Evolutionary conservation across 2,329 filamentous ascomycete genomes (phyloP), one percentile per base, ranked within the genome.

Genomic region (Fusarium subtropicale): DNA sequence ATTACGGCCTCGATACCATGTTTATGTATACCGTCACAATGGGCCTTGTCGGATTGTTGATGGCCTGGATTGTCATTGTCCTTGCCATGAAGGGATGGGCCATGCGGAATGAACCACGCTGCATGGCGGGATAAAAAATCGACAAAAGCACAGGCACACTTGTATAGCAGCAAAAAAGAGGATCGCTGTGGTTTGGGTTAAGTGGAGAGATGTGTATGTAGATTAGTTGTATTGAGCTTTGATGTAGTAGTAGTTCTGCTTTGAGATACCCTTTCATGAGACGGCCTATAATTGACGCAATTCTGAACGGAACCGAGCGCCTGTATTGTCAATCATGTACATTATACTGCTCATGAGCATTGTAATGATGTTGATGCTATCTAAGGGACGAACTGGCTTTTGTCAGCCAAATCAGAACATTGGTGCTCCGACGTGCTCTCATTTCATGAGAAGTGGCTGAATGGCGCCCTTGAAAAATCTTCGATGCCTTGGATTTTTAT

Each of bases 21-120:
- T 96, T 97, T 79, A 88, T 93, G 65, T 97, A 97, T 80, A 97
- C 93, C 0, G 87, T 97, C 34, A 92, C 90, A 12, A 92, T 97
- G 87, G 95, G 94, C 3, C 77, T 97, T 9, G 92, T 93, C 2
- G 91, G 90, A 3, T 84, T 97, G 52, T 79, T 97, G 53, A 95
- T 97, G 92, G 90, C 94, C 0, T 97, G 92, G 90, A 87, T 91
- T 56, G 86, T 97, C 22, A 75, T 94, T 30, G 82, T 92, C 13
- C 87, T 97, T 63, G 91, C 93, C 28, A 81, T 97, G 76, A 97
- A 97, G 80, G 94, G 94, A 28, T 97, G 93, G 93, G 93, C 93
- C 7, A 80, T 88, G 18, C 82, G 85, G 51, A 81, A 76, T 55
- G 85, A 87, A 73, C 68, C 64, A 51, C 55, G 64, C 22, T 41